Conservation (phyloP, 495 filamentous ascomycete genomes). For the Choiromyces venosus region DNA sequence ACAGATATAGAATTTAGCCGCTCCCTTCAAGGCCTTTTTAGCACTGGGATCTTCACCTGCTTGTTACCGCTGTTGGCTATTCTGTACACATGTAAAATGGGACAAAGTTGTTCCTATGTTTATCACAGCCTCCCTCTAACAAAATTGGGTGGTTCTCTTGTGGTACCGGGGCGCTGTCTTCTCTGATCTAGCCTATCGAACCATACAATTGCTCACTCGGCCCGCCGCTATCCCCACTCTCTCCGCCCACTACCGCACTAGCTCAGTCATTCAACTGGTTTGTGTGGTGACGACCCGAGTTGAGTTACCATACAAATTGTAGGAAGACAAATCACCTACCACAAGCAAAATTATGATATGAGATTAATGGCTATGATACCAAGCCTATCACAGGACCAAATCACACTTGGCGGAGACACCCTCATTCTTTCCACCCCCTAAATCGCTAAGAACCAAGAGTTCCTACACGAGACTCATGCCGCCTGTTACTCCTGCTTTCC, state of each 20-base stretch:
- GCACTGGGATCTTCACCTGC: background rate
- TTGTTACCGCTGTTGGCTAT: background rate
- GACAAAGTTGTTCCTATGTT: background rate
- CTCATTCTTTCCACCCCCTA: background rate
- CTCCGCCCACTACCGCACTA: background rate
- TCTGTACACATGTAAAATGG: background rate
- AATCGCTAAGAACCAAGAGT: background rate
- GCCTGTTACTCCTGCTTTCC: too few relatives aligned
- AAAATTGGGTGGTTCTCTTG: background rate
- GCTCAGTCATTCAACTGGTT: background rate
- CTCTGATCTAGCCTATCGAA: background rate
- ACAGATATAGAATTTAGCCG: background rate
- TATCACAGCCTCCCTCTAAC: background rate
- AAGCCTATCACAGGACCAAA: background rate
- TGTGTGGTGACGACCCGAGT: background rate
- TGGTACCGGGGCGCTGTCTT: background rate
- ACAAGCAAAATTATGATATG: background rate
- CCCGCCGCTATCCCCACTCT: background rate
- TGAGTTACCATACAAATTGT: background rate
- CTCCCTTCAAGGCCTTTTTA: background rate
- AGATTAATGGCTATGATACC: background rate
- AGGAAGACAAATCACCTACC: background rate
- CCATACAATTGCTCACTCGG: background rate
- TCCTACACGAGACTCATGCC: background rate
- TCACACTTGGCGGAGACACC: background rate